Evolutionary conservation across 1,139 yeast genomes (phyloP).

Genomic region (Yamadazyma aaseri): DNA sequence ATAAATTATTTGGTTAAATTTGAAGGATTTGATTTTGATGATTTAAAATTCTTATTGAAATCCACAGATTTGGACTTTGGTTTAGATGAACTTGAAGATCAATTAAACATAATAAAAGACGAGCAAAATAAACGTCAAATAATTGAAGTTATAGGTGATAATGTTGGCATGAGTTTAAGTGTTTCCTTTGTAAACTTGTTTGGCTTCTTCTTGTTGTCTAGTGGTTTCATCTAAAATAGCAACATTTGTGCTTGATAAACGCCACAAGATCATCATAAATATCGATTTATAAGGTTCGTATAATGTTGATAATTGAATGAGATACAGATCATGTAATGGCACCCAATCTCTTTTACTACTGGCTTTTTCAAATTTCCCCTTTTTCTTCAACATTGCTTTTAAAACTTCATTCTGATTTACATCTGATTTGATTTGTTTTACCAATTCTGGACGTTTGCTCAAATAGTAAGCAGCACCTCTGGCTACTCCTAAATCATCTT

Average conservation of each 20-base stretch:
- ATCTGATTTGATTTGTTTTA: conserved; percentile 38
- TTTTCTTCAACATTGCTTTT: conserved; percentile 29
- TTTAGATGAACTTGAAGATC: conserved; percentile 36
- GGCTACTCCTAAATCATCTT: conserved; percentile 82
- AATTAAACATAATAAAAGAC: conserved; percentile 30
- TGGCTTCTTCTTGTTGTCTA: not conserved
- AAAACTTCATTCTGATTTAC: conserved; percentile 29
- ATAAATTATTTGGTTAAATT: conserved; percentile 26
- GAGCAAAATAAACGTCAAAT: conserved; percentile 15
- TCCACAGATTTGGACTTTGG: conserved; percentile 32
- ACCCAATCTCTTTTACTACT: conserved; percentile 52
- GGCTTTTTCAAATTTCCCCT: conserved; percentile 41
- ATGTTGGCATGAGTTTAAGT: not conserved
- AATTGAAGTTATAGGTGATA: conserved; percentile 39
- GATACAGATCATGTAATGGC: conserved; percentile 60
- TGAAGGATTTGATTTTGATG: conserved; percentile 29
- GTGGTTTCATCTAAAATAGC: conserved; percentile 39
- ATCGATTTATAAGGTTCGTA: conserved; percentile 70
- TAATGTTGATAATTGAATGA: conserved; percentile 52
- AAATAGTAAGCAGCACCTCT: conserved; percentile 73
- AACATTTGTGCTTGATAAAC: conserved; percentile 57
- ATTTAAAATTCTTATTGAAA: conserved; percentile 26
- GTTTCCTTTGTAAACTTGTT: not conserved
- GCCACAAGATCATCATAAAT: conserved; percentile 76
- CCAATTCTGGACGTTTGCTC: conserved; percentile 51